A percentile compares a stretch with the other conserved stretches of the same genome.
phyloP scores from a whole-genome alignment of 1,284 basidiomycete species.

The Mycosarcoma mackinlayi region DNA sequence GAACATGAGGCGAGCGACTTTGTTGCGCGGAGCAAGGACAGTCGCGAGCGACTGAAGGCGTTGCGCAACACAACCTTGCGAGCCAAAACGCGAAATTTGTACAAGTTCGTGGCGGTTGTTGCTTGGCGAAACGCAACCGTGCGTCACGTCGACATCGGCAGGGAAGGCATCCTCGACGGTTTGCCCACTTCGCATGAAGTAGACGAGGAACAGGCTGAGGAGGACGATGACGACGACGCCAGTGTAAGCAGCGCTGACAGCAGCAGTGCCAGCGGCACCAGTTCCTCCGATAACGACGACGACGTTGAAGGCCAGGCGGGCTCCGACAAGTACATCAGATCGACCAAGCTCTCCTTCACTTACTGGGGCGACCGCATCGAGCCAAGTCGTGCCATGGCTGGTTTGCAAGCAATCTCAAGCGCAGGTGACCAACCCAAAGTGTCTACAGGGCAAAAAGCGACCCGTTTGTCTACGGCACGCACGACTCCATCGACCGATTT shows the following conservation, averaged over 20 bases:
- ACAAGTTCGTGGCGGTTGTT: conserved; percentile 56
- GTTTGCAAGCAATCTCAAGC: neutral
- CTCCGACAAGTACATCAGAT: conserved; percentile 50
- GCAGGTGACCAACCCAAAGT: neutral
- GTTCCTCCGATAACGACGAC: conserved; percentile 36
- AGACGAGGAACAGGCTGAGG: conserved; percentile 50
- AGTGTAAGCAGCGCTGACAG: conserved; percentile 25
- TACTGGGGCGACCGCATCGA: conserved; percentile 59
- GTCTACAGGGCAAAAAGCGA: neutral
- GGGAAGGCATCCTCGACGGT: conserved; percentile 21
- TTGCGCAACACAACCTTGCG: conserved; percentile 57
- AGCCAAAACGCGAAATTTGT: conserved; percentile 60
- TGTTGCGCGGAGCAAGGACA: conserved; percentile 54
- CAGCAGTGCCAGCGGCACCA: conserved; percentile 20
- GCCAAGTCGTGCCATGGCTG: conserved; percentile 32
- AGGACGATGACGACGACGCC: conserved; percentile 32
- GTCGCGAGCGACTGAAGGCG: conserved; percentile 58
- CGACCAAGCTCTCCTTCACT: conserved; percentile 58
- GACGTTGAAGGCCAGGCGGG: conserved; percentile 45
- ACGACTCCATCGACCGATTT: conserved; percentile 15
- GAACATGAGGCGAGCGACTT: conserved; percentile 35
- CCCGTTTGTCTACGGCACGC: neutral
- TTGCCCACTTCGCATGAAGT: conserved; percentile 47
- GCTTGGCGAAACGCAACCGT: conserved; percentile 46
- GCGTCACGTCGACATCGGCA: conserved; percentile 1